Evolutionary conservation across 2,329 filamentous ascomycete species (phyloP), one percentile per base, ranked within the genome.

Genomic region (Chrysoporthe deuterocubensis): DNA sequence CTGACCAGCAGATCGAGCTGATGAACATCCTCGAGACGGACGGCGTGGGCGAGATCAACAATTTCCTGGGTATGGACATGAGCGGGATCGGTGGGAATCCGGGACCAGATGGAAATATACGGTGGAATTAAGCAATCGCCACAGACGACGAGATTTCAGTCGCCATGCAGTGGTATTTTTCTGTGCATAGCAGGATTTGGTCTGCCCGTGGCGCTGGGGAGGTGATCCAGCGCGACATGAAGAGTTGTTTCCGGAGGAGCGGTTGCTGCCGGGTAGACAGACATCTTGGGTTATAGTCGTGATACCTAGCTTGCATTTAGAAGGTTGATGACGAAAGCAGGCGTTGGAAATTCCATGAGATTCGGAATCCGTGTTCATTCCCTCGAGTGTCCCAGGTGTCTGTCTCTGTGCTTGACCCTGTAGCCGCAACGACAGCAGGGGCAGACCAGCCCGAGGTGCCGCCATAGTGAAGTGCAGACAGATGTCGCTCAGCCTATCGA

Each of bases 1-100:
- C 94, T 71, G 87, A 93, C 74, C 92, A 96, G 78, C 93, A 96
- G 78, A 80, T 90, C 71, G 92, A 97, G 80, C 82, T 97, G 48
- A 93, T 96, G 91, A 88, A 90, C 66, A 89, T 89, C 61, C 84
- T 97, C 44, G 92, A 96, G 77, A 91, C 82, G 72, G 87, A 90
- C 71, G 89, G 88, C 0, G 80, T 89, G 75, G 81, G 81, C 37
- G 88, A 90, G 62, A 89, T 90, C 72, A 84, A 90, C 71, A 82
- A 83, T 16, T 87, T 88, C 66, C 77, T 90, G 72, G 87, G 79
- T 63, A 80, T 79, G 78, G 77, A 76, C 16, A 75, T 79, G 66
- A 70, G 63, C 40, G 76, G 72, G 8, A 48, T 75, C 40, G 72
- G 71, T n/a, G 70, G 67, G 18, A 68, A 61, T 18, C 67, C 64